Evolutionary conservation across 805 yeast species (phyloP).

Genomic region (Metschnikowia anglica): DNA sequence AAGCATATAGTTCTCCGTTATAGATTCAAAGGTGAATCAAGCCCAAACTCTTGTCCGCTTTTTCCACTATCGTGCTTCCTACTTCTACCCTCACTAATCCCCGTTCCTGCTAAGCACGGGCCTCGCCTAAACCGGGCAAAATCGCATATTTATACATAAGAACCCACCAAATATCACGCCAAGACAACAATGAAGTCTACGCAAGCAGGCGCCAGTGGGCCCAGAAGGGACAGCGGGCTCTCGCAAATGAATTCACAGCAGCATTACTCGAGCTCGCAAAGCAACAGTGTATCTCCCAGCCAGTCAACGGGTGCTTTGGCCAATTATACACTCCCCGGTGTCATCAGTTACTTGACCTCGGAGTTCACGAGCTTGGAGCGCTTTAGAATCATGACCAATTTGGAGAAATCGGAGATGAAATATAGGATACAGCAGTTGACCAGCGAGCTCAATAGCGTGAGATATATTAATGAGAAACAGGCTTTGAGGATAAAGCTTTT

Average conservation of each 20-base stretch:
- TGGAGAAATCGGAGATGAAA: slow-evolving; percentile 54
- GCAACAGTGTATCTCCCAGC: not conserved
- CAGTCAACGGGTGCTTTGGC: slow-evolving; percentile 21
- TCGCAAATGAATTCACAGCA: slow-evolving; percentile 1
- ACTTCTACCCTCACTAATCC: no score
- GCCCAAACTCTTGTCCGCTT: no score
- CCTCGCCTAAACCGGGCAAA: no score
- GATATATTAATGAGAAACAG: slow-evolving; percentile 43
- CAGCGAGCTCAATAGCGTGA: slow-evolving; percentile 49
- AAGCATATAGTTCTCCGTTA: not conserved
- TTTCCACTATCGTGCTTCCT: no score
- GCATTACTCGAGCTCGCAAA: not conserved
- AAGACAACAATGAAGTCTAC: slow-evolving; percentile 1
- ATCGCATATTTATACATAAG: no score
- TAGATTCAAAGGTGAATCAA: not conserved
- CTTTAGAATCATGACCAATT: slow-evolving; percentile 48
- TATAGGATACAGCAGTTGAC: slow-evolving; percentile 51
- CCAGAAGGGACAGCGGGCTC: slow-evolving; percentile 3
- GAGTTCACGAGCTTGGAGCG: slow-evolving; percentile 50
- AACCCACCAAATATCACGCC: not conserved
- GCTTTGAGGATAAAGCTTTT: slow-evolving; percentile 38
- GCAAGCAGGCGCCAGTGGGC: slow-evolving; percentile 2
- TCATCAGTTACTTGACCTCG: slow-evolving; percentile 57
- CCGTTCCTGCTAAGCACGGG: no score
- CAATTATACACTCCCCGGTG: slow-evolving; percentile 54